These are phyloP conservation scores for Fusarium sp. DNA, from an alignment of 2,329 filamentous ascomycete species.

Conservation along the genomic window DNA sequence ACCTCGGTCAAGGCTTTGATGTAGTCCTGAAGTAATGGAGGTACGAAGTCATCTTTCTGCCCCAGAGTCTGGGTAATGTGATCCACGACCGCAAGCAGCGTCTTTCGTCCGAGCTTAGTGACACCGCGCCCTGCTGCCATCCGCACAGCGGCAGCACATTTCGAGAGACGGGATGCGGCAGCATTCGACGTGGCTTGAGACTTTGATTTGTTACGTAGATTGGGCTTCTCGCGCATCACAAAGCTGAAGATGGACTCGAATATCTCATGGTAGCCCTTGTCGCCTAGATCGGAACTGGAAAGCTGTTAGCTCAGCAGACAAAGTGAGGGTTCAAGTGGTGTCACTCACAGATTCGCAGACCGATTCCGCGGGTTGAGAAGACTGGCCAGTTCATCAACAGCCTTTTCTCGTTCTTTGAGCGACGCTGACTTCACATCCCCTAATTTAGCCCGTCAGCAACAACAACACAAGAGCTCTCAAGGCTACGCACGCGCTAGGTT, in stretches of 20 bases:
- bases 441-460: constrained; percentile 38
- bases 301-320: constrained; percentile 27
- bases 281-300: constrained; percentile 65
- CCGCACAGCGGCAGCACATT: constrained; percentile 79
- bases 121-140: constrained; percentile 78
- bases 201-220: constrained; percentile 68
- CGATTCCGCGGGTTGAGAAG: constrained; percentile 55
- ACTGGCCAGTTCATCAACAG: constrained; percentile 56
- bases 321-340: background rate
- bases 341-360: constrained; percentile 52
- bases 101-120: constrained; percentile 77
- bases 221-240: constrained; percentile 74
- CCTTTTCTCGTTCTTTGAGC: constrained; percentile 55
- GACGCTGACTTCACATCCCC: constrained; percentile 51
- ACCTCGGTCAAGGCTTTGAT: constrained; percentile 79
- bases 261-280: constrained; percentile 84
- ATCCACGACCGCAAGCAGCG: constrained; percentile 81
- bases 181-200: constrained; percentile 59
- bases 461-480: background rate
- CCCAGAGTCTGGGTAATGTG: constrained; percentile 83
- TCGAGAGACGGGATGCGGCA: constrained; percentile 69
- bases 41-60: constrained; percentile 71
- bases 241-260: constrained; percentile 84
- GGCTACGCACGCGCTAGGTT: constrained; percentile 50
- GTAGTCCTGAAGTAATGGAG: constrained; percentile 81